Base-by-base conservation (phyloP, 148 eudicot genomes). In the Amaranthus palmeri region DNA sequence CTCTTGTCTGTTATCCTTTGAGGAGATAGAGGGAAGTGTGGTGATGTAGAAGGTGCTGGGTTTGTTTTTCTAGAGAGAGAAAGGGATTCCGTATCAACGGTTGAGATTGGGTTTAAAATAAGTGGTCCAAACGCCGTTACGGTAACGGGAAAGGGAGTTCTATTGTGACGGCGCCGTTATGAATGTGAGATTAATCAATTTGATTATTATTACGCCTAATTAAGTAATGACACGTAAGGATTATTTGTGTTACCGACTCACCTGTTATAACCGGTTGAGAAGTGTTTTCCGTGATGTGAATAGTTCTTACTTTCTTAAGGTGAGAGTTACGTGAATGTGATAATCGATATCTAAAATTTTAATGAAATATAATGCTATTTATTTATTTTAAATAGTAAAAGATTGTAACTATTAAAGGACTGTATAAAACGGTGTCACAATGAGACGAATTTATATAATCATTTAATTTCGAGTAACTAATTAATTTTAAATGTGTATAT, bases 111-210 rank as follows among this genome's bases (percentile, higher is more conserved):
- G 57, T 61, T 74, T 58, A 13, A 12, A 68, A 54, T 12, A 42
- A 66, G 88, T 70, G 91, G 84, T 81, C 86, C 85, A 18, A 42
- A 66, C 68, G 49, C 75, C 82, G 82, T 82, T 51, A 78, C 47
- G 68, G 61, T 59, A 18, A 72, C 76, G 75, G 82, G 74, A 65
- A 8, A 13, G 8, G 64, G 65, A 55, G 62, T 10, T 18, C 47
- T 42, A 4, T 13, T 69, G 65, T 70, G 84, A 84, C 87, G 87
- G 87, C 85, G 80, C 86, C 90, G 90, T 84, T 80, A 78, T 73
- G 14, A 48, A 18, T 10, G 1, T 8, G 12, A 12, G 68, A 71
- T 57, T 49, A 57, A 1, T 58, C 43, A 17, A 36, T 25, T 49
- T 45, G 3, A 62, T 65, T 17, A 3, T n/a, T 42, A 36, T 25